Evolutionary conservation across 768 basidiomycete genomes (phyloP).

Genomic region (Daedalea quercina): DNA sequence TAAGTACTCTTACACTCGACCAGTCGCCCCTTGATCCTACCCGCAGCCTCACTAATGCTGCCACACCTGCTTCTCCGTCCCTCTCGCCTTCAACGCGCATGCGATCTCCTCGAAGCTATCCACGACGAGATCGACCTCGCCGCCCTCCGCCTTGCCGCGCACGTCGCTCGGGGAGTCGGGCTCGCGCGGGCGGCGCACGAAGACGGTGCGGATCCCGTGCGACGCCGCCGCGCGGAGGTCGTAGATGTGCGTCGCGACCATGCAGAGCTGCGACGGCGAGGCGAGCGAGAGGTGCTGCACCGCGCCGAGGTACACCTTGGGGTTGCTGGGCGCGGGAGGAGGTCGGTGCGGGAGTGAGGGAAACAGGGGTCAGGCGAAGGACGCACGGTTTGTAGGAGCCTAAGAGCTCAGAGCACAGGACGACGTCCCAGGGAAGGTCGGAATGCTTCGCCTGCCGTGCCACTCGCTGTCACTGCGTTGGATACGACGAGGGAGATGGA

Average conservation of each 20-base stretch:
- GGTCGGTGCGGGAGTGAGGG: background rate
- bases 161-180: conserved; percentile 35
- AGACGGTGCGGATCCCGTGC: conserved; percentile 51
- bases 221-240: conserved; percentile 42
- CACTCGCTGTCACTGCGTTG: no score
- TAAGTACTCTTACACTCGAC: no score
- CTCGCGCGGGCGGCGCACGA: conserved; percentile 39
- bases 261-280: conserved; percentile 40
- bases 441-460: conserved; percentile 51
- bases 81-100: conserved; percentile 7
- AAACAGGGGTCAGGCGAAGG: background rate
- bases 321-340: conserved; percentile 30
- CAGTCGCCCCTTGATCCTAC: no score
- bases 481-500: background rate
- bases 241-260: conserved; percentile 59
- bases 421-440: conserved; percentile 54
- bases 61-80: background rate
- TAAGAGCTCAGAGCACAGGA: conserved; percentile 58
- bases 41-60: background rate
- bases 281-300: conserved; percentile 40
- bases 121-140: conserved; percentile 53
- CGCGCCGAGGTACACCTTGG: conserved; percentile 43
- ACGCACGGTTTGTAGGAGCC: conserved; percentile 59
- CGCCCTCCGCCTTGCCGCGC: conserved; percentile 44
- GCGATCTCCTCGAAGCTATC: conserved; percentile 47